Conservation (phyloP, 768 basidiomycete species). For the Cyathus striatus region DNA sequence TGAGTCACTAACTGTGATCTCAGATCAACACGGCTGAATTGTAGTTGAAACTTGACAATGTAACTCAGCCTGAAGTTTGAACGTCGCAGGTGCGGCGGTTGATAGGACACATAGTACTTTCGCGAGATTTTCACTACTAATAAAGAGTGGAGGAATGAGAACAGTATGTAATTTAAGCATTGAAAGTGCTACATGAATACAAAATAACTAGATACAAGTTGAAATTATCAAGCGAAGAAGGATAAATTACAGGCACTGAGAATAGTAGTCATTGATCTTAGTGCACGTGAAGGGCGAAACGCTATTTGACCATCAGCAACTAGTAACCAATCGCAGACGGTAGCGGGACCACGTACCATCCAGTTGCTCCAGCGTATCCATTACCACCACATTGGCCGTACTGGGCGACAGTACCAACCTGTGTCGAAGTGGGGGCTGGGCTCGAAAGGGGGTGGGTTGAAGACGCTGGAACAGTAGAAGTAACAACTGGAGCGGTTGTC, state of each 20-base stretch:
- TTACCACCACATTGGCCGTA: constrained; percentile 41
- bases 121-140: too few species aligned
- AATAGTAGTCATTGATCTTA: constrained; percentile 31
- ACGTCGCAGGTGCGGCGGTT: too few species aligned
- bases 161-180: too few species aligned
- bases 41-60: too few species aligned
- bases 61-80: too few species aligned
- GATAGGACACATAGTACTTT: too few species aligned
- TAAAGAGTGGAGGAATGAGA: too few species aligned
- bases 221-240: background rate
- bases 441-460: constrained; percentile 12
- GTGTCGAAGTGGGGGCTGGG: constrained; percentile 10
- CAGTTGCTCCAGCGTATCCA: constrained; percentile 31
- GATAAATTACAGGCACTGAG: constrained; percentile 24
- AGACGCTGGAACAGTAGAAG: constrained; percentile 8
- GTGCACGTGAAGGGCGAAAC: constrained; percentile 31
- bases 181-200: too few species aligned
- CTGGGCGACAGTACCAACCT: constrained; percentile 25
- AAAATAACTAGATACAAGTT: too few species aligned
- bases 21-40: too few species aligned
- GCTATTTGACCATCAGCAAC: constrained; percentile 11
- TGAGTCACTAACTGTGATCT: too few species aligned
- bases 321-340: background rate
- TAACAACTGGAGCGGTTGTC: constrained; percentile 3
- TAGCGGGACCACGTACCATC: constrained; percentile 20